Percentiles rank a stretch among this genome's conserved stretches.
Evolutionary conservation across 164 flowering plant genomes (phyloP).

Genomic region (Houttuynia cordata): DNA sequence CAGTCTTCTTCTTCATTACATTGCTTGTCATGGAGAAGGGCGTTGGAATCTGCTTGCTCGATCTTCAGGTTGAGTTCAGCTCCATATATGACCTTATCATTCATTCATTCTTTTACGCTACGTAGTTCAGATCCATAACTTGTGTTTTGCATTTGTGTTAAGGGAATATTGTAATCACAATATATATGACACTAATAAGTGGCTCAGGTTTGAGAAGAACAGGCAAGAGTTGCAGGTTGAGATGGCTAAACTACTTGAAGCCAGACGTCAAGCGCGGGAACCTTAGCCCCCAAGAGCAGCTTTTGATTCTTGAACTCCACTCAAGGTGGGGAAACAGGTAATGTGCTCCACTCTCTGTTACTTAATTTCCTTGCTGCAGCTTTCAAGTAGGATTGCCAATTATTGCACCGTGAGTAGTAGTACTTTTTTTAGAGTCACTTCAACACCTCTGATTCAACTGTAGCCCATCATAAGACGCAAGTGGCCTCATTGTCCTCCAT

Average conservation of each 20-base stretch:
- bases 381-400: too few species aligned
- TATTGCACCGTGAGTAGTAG: too few species aligned
- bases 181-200: too few species aligned
- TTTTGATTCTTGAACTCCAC: constrained; percentile 71
- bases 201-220: constrained; percentile 62
- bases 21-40: constrained; percentile 60
- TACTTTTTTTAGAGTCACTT: background rate
- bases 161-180: background rate
- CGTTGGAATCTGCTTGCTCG: constrained; percentile 72
- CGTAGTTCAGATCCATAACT: background rate
- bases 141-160: background rate
- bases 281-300: constrained; percentile 61
- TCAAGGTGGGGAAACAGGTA: constrained; percentile 82
- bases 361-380: background rate
- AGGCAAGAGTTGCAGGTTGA: constrained; percentile 81
- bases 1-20: constrained; percentile 40
- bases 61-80: constrained; percentile 35
- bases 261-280: constrained; percentile 77
- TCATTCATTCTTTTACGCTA: background rate
- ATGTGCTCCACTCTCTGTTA: too few species aligned
- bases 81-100: too few species aligned
- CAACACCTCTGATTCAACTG: background rate
- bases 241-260: constrained; percentile 78
- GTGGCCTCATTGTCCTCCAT: background rate
- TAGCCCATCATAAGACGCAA: background rate